These are phyloP conservation scores for Leccinum pachyderme DNA, from an alignment of 1,284 basidiomycete genomes.

Conservation along the genomic window DNA sequence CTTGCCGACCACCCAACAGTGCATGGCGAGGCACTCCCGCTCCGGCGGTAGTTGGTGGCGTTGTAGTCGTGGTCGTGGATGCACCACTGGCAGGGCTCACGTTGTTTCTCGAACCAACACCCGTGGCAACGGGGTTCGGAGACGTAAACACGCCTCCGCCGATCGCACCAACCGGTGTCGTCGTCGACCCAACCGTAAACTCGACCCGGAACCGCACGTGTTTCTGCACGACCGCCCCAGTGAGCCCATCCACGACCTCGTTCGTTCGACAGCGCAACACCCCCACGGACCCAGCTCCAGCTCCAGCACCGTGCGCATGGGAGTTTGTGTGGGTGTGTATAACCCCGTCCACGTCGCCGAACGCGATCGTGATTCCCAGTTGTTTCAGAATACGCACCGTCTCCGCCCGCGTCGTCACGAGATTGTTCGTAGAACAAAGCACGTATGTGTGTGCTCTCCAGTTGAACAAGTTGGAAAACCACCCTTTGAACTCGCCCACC, in stretches of 20 bases:
- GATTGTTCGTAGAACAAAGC: slow-evolving; percentile 68
- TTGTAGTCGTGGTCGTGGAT: background rate
- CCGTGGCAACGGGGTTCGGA: slow-evolving; percentile 1
- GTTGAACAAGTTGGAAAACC: slow-evolving; percentile 79
- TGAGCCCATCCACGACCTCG: slow-evolving; percentile 46
- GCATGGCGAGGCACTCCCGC: slow-evolving; percentile 27
- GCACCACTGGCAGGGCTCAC: no score
- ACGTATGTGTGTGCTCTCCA: slow-evolving; percentile 67
- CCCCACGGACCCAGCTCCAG: slow-evolving; percentile 18
- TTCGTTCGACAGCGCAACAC: slow-evolving; percentile 67
- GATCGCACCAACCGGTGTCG: slow-evolving; percentile 8
- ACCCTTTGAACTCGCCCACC: slow-evolving; percentile 80
- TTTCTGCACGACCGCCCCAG: slow-evolving; percentile 48
- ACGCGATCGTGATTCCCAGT: slow-evolving; percentile 59
- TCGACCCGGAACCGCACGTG: slow-evolving; percentile 64
- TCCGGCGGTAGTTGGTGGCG: slow-evolving; percentile 9
- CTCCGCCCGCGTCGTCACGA: slow-evolving; percentile 62
- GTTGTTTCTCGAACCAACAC: background rate
- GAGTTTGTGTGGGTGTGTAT: slow-evolving; percentile 11
- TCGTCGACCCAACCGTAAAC: slow-evolving; percentile 48
- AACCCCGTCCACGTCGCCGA: slow-evolving; percentile 46
- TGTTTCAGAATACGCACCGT: slow-evolving; percentile 64
- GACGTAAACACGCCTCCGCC: slow-evolving; percentile 18
- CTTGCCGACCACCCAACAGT: slow-evolving; percentile 8
- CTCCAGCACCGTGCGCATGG: background rate